Conservation (phyloP, 306 rosid genomes). For the Abrus pulchellus region DNA sequence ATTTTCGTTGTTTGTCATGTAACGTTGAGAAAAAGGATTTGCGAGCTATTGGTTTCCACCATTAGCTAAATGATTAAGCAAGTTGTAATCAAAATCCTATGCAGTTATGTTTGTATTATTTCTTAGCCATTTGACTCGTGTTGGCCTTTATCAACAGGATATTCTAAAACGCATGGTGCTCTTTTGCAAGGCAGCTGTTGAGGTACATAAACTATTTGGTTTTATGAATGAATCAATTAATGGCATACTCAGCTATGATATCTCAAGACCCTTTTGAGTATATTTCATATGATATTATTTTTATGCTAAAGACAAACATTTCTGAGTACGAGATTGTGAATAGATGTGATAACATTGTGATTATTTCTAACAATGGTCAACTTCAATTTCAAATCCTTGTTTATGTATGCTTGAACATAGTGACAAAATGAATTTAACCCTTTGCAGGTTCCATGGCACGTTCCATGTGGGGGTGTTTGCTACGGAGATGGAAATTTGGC, state of each 20-base stretch:
- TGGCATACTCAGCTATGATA: background rate
- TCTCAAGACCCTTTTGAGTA: slow-evolving; percentile 5
- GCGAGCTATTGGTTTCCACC: slow-evolving; percentile 1
- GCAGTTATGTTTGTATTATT: slow-evolving; percentile 30
- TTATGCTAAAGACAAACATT: background rate
- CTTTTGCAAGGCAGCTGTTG: slow-evolving; percentile 91
- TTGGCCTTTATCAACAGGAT: slow-evolving; percentile 68
- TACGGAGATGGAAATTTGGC: slow-evolving; percentile 96
- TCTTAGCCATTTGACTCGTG: slow-evolving; percentile 31
- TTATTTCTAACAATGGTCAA: background rate
- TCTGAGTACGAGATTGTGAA: background rate
- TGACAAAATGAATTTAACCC: slow-evolving; percentile 23
- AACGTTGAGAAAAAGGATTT: background rate
- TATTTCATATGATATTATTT: background rate
- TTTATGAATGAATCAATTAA: slow-evolving; percentile 10
- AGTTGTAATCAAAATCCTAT: background rate
- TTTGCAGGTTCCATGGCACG: slow-evolving; percentile 87
- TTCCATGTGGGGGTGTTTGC: slow-evolving; percentile 89
- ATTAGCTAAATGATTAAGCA: slow-evolving; percentile 8
- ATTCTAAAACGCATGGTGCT: slow-evolving; percentile 78
- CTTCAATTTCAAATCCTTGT: background rate
- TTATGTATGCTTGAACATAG: background rate
- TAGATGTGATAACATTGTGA: background rate
- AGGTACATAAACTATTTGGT: slow-evolving; percentile 59
- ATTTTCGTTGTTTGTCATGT: background rate